phyloP scores from a whole-genome alignment of 148 eudicot species.

The Vaccinium corymbosum region DNA sequence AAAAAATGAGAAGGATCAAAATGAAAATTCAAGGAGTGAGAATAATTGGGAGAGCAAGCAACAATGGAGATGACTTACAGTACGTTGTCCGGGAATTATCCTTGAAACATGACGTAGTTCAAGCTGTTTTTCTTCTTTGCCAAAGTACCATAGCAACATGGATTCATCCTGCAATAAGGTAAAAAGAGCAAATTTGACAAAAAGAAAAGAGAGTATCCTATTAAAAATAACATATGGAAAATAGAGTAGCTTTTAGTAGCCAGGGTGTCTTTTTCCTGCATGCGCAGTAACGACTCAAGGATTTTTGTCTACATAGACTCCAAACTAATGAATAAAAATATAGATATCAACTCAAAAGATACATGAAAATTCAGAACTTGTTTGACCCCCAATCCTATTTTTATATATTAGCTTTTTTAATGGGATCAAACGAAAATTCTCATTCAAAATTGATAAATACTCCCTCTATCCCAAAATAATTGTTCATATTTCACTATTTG shows the following conservation, averaged over 20 bases:
- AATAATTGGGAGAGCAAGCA: slow-evolving; percentile 3
- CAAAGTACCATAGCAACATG: slow-evolving; percentile 65
- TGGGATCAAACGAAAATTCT: not conserved
- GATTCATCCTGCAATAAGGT: slow-evolving; percentile 66
- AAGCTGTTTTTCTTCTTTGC: slow-evolving; percentile 75
- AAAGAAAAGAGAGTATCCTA: slow-evolving; percentile 1
- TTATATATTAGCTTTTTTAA: not conserved
- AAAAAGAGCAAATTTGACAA: slow-evolving; percentile 10
- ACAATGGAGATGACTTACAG: slow-evolving; percentile 47
- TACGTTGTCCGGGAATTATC: slow-evolving; percentile 87
- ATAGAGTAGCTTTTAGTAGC: not conserved
- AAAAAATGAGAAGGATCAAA: not conserved
- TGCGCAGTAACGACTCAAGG: not conserved
- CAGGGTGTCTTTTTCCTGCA: not conserved
- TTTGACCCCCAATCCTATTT: not conserved
- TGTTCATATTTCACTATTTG: no score
- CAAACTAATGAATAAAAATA: not conserved
- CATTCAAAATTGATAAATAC: not conserved
- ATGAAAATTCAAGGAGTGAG: not conserved
- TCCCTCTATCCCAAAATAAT: no score
- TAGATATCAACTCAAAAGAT: not conserved
- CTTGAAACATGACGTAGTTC: slow-evolving; percentile 61
- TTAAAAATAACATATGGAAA: not conserved
- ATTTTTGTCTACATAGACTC: not conserved
- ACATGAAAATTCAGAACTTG: not conserved